Conservation (phyloP, 2,329 filamentous ascomycete species). For the Neoscytalidium dimidiatum region DNA sequence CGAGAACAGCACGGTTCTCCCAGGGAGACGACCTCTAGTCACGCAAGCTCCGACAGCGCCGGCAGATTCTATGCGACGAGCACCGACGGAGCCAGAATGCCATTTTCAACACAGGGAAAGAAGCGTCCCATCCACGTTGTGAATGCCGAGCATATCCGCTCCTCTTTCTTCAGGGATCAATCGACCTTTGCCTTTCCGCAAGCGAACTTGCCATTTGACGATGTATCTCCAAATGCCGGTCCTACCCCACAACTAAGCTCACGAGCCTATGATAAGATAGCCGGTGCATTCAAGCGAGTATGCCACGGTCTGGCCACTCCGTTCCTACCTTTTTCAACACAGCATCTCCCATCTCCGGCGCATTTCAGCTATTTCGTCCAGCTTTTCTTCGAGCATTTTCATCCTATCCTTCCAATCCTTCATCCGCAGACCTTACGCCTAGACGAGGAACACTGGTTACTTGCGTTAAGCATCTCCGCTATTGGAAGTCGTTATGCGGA, state of each 20-base stretch:
- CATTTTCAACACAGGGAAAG: not conserved
- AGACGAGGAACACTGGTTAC: not conserved
- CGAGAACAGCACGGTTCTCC: not conserved
- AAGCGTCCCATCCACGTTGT: not conserved
- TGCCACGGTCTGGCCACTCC: not conserved
- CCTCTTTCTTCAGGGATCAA: not conserved
- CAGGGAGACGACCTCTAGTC: not conserved
- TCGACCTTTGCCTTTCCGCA: not conserved
- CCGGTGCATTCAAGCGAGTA: not conserved
- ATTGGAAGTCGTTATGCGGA: not conserved
- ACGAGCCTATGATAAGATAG: not conserved
- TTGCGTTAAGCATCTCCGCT: not conserved
- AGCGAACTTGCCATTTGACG: not conserved
- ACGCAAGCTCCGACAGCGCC: not conserved
- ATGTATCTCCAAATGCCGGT: not conserved
- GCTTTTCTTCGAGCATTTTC: slow-evolving; percentile 6
- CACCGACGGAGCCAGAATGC: not conserved
- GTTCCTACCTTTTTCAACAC: not conserved
- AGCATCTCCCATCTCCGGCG: not conserved
- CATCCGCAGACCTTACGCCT: not conserved
- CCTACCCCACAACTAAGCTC: not conserved
- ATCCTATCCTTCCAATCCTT: not conserved
- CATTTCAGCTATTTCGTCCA: slow-evolving; percentile 4
- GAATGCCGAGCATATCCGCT: not conserved
- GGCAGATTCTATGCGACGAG: not conserved